phyloP scores from a whole-genome alignment of 495 filamentous ascomycete genomes.

The Penicillium taxi region DNA sequence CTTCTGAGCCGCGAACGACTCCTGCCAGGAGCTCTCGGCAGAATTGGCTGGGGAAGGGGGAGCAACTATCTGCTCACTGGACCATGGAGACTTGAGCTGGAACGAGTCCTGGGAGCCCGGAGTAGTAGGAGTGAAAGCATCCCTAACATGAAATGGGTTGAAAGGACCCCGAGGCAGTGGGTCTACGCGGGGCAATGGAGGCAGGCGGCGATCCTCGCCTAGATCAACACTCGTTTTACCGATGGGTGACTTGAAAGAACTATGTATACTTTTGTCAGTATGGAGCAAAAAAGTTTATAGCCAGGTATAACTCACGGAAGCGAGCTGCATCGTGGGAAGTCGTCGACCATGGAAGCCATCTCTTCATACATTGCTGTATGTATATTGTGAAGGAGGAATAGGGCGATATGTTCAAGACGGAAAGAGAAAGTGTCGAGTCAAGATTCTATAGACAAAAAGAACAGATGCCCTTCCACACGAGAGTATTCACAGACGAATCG shows the following conservation, averaged over 20 bases:
- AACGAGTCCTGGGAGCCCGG: conserved; percentile 32
- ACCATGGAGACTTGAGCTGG: conserved; percentile 33
- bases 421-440: conserved; percentile 5
- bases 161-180: conserved; percentile 39
- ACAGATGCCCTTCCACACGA: not conserved
- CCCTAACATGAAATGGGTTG: conserved; percentile 29
- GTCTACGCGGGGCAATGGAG: conserved; percentile 36
- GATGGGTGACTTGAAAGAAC: conserved; percentile 16
- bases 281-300: not conserved
- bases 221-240: conserved; percentile 14
- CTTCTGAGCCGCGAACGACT: conserved; percentile 28
- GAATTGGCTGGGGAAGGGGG: conserved; percentile 40
- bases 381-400: conserved; percentile 2
- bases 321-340: conserved; percentile 29
- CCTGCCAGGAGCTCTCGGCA: conserved; percentile 37
- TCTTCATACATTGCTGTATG: conserved; percentile 28
- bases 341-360: conserved; percentile 26
- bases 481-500: conserved; percentile 7
- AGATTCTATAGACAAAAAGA: conserved; percentile 9
- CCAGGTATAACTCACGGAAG: conserved; percentile 30
- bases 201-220: conserved; percentile 34
- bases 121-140: conserved; percentile 28
- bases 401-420: conserved; percentile 14
- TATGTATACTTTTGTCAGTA: conserved; percentile 5
- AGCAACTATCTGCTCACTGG: conserved; percentile 26